Evolutionary conservation across 2,329 filamentous ascomycete genomes (phyloP).

Genomic region (Verticillium zaregamsianum): DNA sequence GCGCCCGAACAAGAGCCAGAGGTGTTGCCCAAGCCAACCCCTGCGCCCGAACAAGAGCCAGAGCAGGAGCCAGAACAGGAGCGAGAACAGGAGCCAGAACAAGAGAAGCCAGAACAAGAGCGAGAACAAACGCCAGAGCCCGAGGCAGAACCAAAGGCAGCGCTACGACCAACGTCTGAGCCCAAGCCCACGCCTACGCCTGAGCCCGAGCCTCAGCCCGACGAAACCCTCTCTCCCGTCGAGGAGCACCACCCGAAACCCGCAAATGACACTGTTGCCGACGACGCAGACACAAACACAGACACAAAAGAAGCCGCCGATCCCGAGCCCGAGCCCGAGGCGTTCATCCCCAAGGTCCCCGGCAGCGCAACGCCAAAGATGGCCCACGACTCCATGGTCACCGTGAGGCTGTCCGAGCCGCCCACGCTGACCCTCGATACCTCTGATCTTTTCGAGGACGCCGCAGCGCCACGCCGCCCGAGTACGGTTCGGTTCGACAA

Average conservation of each 20-base stretch:
- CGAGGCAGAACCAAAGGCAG: background rate
- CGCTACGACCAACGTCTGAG: background rate
- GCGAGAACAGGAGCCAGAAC: background rate
- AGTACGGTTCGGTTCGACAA: conserved; percentile 13
- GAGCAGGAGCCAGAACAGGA: background rate
- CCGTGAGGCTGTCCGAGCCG: conserved; percentile 67
- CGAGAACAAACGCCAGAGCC: background rate
- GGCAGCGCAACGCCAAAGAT: conserved; percentile 13
- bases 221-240: background rate
- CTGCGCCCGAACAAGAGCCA: background rate
- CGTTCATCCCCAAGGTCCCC: background rate
- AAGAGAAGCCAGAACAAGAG: background rate
- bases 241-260: background rate
- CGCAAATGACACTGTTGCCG: background rate
- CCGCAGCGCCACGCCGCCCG: conserved; percentile 4
- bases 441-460: conserved; percentile 22
- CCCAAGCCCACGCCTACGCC: background rate
- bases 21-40: background rate
- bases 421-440: conserved; percentile 48
- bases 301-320: background rate
- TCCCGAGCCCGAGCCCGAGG: background rate
- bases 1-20: background rate
- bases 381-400: conserved; percentile 69
- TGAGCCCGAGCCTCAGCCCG: background rate
- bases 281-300: background rate